Percentiles rank a stretch among this genome's conserved stretches.
These are phyloP conservation scores for Lavandula angustifolia DNA, from an alignment of 257 asterid genomes.

Conservation along the genomic window DNA sequence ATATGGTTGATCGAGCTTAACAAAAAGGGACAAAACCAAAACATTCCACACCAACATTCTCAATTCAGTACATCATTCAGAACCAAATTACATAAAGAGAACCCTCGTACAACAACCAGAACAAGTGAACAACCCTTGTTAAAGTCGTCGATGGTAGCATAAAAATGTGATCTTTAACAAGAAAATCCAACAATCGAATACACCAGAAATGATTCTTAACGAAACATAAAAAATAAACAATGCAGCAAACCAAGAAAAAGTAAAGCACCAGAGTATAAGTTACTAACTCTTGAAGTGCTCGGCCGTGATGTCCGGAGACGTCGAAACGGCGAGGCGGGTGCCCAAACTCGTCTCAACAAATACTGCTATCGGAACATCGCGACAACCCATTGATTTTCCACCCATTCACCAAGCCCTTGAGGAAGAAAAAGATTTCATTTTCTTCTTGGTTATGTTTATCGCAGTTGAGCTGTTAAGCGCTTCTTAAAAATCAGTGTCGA, in stretches of 20 bases:
- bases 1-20: background rate
- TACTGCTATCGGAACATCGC: constrained; percentile 4
- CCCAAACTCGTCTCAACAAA: constrained; percentile 22
- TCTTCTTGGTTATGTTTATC: too few species aligned
- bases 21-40: background rate
- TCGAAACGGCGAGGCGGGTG: constrained; percentile 22
- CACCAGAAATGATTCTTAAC: background rate
- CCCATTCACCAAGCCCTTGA: too few species aligned
- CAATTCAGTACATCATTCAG: background rate
- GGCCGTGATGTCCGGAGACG: constrained; percentile 20
- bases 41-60: background rate
- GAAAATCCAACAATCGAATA: background rate
- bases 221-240: background rate
- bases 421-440: too few species aligned
- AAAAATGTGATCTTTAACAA: constrained; percentile 1
- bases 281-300: constrained; percentile 20
- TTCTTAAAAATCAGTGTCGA: too few species aligned
- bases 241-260: background rate
- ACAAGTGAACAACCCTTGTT: background rate
- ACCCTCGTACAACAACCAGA: background rate
- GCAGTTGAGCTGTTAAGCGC: too few species aligned
- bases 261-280: background rate
- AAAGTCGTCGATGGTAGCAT: background rate
- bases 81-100: background rate
- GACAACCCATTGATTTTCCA: too few species aligned